Evolutionary conservation across 805 yeast species (phyloP), one percentile per base, ranked within the genome.

Genomic region (Candida namnaoensis): DNA sequence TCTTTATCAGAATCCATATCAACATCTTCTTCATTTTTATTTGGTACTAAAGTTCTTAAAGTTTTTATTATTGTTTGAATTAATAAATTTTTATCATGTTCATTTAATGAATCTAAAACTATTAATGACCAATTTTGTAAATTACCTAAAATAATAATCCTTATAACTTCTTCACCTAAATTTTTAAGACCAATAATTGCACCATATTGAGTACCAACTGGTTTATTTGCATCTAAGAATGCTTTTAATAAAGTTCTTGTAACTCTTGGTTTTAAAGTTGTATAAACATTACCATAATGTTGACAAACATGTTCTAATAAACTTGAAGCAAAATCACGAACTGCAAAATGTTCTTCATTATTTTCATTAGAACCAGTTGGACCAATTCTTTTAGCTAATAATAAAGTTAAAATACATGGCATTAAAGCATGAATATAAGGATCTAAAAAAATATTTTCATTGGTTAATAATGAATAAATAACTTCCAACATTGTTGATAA

Each of bases 391-490:
- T 88, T 88, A 2, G 98, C 97, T 39, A 93, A 71, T 36, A 93
- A 71, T 19, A 91, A 70, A 0, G 99, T 93, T 49, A 93, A 70
- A 32, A 93, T 82, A 46, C 96, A 87, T n/a, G 99, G 99, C 86
- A 93, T 88, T 51, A 93, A 67, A 1, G 96, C 91, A 65, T 95
- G 99, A 37, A 93, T 88, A 56, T 91, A 91, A 10, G 98, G 99
- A 50, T 91, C 97, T 45, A 91, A 71, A 53, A 88, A 91, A 34
- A 93, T 79, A 19, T 95, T 81, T 41, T 79, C 79, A 62, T 93
- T 93, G 36, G 82, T 78, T 39, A 88, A 70, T 28, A 93, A 69
- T 0, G 98, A 88, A 45, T 87, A 84, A 11, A 91, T 78, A 47
- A 88, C 88, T 59, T 88, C 95, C 45, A 93, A 66, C 87, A 91